These are phyloP conservation scores for Marasmius oreades DNA, from an alignment of 1,284 basidiomycete genomes.

Conservation along the genomic window DNA sequence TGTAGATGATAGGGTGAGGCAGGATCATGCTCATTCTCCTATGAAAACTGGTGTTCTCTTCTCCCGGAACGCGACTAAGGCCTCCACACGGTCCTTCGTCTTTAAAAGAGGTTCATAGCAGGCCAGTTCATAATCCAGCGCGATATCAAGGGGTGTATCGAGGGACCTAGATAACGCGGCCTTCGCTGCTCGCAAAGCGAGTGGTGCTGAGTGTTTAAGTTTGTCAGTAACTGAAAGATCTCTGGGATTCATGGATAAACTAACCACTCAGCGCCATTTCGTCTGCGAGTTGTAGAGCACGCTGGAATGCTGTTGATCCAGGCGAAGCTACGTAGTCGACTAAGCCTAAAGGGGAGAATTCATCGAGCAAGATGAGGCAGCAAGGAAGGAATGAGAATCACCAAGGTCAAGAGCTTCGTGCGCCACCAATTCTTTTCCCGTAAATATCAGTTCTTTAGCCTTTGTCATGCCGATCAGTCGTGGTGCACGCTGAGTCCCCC, in stretches of 20 bases:
- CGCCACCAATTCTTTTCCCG: constrained; percentile 63
- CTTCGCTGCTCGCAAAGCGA: constrained; percentile 91
- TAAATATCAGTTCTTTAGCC: constrained; percentile 88
- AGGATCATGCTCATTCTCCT: constrained; percentile 84
- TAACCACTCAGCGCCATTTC: constrained; percentile 70
- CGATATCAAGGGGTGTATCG: constrained; percentile 75
- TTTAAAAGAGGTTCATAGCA: constrained; percentile 81
- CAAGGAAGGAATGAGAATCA: constrained; percentile 28
- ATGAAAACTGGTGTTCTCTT: constrained; percentile 82
- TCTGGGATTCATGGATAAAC: constrained; percentile 17
- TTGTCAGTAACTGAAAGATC: too few relatives aligned
- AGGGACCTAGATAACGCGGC: constrained; percentile 79
- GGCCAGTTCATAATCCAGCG: constrained; percentile 86
- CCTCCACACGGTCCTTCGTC: constrained; percentile 80
- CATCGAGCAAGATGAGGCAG: constrained; percentile 11
- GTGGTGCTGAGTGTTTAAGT: too few relatives aligned
- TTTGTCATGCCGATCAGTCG: constrained; percentile 78
- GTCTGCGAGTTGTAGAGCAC: constrained; percentile 61
- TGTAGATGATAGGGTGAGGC: too few relatives aligned
- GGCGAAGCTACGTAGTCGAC: constrained; percentile 74
- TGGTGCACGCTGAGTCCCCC: constrained; percentile 88
- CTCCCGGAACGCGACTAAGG: constrained; percentile 85
- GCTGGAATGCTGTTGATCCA: constrained; percentile 58
- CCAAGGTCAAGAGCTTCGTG: constrained; percentile 75
- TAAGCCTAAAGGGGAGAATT: constrained; percentile 47